phyloP scores from a whole-genome alignment of 352 stramenopile genomes.

The Globisporangium lucens region DNA sequence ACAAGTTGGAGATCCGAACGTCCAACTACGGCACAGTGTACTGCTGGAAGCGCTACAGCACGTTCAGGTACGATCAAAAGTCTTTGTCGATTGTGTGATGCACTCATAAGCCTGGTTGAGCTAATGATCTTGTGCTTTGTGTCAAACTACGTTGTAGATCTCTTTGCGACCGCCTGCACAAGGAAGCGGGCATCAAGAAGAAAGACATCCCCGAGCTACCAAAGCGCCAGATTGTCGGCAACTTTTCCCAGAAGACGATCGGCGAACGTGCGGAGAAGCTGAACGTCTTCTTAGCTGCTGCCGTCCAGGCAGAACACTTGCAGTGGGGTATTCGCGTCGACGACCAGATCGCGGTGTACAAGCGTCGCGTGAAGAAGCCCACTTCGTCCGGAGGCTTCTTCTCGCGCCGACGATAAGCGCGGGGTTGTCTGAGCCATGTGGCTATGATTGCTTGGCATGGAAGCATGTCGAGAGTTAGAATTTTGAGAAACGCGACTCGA shows the following conservation, averaged over 20 bases:
- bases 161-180: constrained; percentile 81
- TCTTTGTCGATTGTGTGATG: background rate
- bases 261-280: constrained; percentile 83
- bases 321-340: constrained; percentile 88
- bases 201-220: constrained; percentile 83
- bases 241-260: constrained; percentile 82
- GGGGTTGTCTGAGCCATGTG: background rate
- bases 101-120: background rate
- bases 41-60: constrained; percentile 89
- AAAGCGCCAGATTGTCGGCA: constrained; percentile 80
- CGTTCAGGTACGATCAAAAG: constrained; percentile 50
- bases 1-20: constrained; percentile 87
- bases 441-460: background rate
- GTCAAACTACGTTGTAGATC: constrained; percentile 29
- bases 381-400: constrained; percentile 44
- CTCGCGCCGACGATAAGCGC: constrained; percentile 63
- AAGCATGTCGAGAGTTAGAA: background rate
- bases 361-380: constrained; percentile 75
- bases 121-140: background rate
- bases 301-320: constrained; percentile 75
- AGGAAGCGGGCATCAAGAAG: constrained; percentile 79
- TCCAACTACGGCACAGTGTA: constrained; percentile 87
- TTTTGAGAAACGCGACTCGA: background rate
- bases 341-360: constrained; percentile 88
- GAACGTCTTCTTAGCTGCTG: constrained; percentile 76